phyloP scores from a whole-genome alignment of 305 asterid species.

The Salvia sclarea region DNA sequence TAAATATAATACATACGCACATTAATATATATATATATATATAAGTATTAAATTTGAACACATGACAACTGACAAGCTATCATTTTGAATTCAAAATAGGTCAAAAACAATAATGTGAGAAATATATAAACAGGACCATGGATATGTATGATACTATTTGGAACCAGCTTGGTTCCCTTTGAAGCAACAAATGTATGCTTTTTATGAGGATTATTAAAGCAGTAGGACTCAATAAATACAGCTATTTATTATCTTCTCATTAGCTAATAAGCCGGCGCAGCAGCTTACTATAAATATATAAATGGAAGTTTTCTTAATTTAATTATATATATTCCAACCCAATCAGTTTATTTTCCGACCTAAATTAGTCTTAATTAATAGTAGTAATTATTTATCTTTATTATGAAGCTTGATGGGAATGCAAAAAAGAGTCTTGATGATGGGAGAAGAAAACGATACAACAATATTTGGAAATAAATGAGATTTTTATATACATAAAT shows the following conservation, averaged over 20 bases:
- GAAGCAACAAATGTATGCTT: slow-evolving; percentile 18
- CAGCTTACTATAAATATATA: background rate
- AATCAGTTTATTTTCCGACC: too few relatives aligned
- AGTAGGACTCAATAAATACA: background rate
- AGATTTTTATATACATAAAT: too few relatives aligned
- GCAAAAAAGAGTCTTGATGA: too few relatives aligned
- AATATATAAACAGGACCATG: background rate
- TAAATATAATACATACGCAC: too few relatives aligned
- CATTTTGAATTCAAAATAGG: background rate
- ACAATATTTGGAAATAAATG: too few relatives aligned
- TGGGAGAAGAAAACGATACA: too few relatives aligned
- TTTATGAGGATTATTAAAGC: background rate
- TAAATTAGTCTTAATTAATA: too few relatives aligned
- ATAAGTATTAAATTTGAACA: too few relatives aligned
- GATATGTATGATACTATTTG: background rate
- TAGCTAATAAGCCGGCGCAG: background rate
- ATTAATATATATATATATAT: too few relatives aligned
- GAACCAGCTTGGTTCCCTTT: background rate
- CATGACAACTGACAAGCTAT: background rate
- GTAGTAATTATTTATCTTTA: too few relatives aligned
- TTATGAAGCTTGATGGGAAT: too few relatives aligned
- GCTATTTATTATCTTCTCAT: background rate
- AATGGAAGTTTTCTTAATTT: background rate
- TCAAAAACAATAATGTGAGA: background rate
- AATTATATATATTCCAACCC: too few relatives aligned